These are phyloP conservation scores for Arthroderma sp. DNA, from an alignment of 2,329 filamentous ascomycete genomes.

Conservation along the genomic window DNA sequence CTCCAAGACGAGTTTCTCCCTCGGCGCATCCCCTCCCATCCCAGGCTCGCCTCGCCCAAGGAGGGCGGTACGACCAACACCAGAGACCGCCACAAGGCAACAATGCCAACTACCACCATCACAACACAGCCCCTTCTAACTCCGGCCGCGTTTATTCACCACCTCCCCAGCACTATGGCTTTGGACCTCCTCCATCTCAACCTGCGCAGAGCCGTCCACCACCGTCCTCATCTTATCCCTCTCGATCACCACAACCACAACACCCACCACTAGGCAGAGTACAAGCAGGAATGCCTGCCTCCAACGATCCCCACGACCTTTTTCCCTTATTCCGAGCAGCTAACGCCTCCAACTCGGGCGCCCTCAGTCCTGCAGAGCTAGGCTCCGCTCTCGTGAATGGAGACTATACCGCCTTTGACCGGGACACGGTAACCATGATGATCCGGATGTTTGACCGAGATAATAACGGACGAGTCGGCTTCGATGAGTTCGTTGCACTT, in stretches of 20 bases:
- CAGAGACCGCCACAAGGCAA: neutral
- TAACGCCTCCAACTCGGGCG: conserved; percentile 63
- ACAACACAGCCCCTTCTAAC: conserved; percentile 15
- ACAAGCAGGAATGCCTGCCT: conserved; percentile 22
- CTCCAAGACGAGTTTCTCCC: conserved; percentile 5
- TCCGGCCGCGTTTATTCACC: conserved; percentile 29
- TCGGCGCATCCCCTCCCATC: neutral
- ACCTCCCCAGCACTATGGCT: conserved; percentile 36
- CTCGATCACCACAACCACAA: conserved; percentile 53
- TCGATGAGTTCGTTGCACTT: conserved; percentile 88
- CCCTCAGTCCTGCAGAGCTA: conserved; percentile 75
- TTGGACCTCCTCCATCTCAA: conserved; percentile 36
- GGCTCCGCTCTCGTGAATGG: conserved; percentile 87
- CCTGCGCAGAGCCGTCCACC: conserved; percentile 44
- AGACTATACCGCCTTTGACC: conserved; percentile 88
- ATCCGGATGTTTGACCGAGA: conserved; percentile 98
- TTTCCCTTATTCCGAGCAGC: conserved; percentile 81
- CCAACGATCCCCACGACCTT: conserved; percentile 46
- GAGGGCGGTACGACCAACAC: neutral
- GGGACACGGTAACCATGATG: conserved; percentile 95
- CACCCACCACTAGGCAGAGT: conserved; percentile 24
- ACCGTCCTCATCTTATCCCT: conserved; percentile 44
- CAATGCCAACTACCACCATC: conserved; percentile 2
- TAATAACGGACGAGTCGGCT: conserved; percentile 76
- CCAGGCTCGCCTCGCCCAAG: neutral